Base-by-base conservation (phyloP, 2,329 filamentous ascomycete genomes). In the Trichoderma gracile region DNA sequence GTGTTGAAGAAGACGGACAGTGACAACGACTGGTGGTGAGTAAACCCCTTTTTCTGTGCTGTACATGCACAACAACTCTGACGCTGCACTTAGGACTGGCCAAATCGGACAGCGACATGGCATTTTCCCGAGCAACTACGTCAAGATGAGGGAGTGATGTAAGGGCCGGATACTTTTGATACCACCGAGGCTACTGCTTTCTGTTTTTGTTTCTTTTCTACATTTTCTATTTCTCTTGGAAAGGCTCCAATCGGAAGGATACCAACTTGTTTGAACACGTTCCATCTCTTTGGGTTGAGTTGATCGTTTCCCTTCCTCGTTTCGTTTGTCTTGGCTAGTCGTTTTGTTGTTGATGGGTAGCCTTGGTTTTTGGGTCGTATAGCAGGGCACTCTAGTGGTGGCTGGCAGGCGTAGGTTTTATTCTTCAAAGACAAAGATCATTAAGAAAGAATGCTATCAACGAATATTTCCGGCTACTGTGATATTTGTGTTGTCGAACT, bases 1-100 rank as follows among this genome's bases (percentile, higher is more conserved):
- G 93, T 99, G 65, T 76, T 96, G 64, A 97, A 99, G 81, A 90
- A 91, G 77, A 98, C 94, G 5, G 92, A 98, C 5, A 97, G 90
- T 71, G 90, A 92, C 65, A 93, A 93, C 64, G 94, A 98, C 76
- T 98, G 94, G 94, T 98, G 94, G 87, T 90, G 82, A 71, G 86
- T 84, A 65, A 53, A 25, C 3, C n/a, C 46, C 6, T 7, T 17
- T 55, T 52, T 27, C 17, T 14, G 3, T 40, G 8, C 10, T 53
- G 47, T 1, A 19, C 21, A 55, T 63, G 57, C 66, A n/a, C n/a
- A 17, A 21, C 15, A 33, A 52, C 2, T 27, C 49, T 56, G 3
- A 55, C 27, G 12, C 7, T 27, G 19, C 17, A 21, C 21, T 19
- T 25, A 90, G 87, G 95, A 98, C 94, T 19, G 95, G 95, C 27